phyloP scores from a whole-genome alignment of 2,329 filamentous ascomycete genomes.

The Nemania bipapillata region DNA sequence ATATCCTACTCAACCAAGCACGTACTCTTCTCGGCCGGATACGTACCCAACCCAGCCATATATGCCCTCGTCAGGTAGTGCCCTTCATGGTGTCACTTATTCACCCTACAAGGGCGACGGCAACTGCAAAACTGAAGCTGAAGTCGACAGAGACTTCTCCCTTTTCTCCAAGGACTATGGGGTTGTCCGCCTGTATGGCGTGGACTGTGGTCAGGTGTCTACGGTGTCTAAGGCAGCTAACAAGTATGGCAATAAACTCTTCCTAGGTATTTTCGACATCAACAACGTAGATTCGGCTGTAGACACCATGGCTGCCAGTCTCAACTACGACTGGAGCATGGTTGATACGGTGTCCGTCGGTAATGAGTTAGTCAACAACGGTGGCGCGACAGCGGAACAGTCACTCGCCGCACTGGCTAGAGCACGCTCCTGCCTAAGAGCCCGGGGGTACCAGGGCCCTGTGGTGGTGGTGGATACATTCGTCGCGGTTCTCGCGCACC shows the following conservation, averaged over 20 bases:
- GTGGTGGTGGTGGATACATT: slow-evolving; percentile 86
- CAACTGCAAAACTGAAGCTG: slow-evolving; percentile 72
- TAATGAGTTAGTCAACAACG: slow-evolving; percentile 81
- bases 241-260: slow-evolving; percentile 73
- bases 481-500: slow-evolving; percentile 71
- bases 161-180: slow-evolving; percentile 65
- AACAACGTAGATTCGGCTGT: slow-evolving; percentile 66
- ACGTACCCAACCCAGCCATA: slow-evolving; percentile 13
- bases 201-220: slow-evolving; percentile 78
- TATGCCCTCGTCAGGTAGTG: slow-evolving; percentile 29
- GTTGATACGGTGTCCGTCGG: slow-evolving; percentile 80
- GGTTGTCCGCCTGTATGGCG: slow-evolving; percentile 79
- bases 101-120: slow-evolving; percentile 63
- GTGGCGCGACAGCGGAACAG: slow-evolving; percentile 61
- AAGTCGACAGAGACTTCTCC: slow-evolving; percentile 73
- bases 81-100: slow-evolving; percentile 60
- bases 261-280: slow-evolving; percentile 78
- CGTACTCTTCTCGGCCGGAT: slow-evolving; percentile 23
- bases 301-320: slow-evolving; percentile 67
- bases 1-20: slow-evolving; percentile 30
- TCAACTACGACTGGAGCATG: slow-evolving; percentile 71
- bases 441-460: slow-evolving; percentile 74
- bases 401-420: slow-evolving; percentile 68
- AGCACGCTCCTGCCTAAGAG: slow-evolving; percentile 68
- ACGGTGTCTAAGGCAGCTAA: slow-evolving; percentile 72